These are phyloP conservation scores for Senna tora DNA, from an alignment of 306 rosid genomes.

Conservation along the genomic window DNA sequence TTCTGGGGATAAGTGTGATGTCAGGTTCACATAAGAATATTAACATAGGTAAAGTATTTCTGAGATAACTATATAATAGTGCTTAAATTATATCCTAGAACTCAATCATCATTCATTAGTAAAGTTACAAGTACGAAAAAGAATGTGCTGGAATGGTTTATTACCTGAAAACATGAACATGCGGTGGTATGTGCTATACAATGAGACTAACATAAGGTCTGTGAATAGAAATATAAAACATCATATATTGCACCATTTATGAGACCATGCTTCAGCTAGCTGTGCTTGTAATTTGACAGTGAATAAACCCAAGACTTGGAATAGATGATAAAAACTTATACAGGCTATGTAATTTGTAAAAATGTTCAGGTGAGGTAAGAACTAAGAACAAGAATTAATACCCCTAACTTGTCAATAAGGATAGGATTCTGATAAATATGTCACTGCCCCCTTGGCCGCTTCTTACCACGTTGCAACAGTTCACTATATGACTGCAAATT, in stretches of 20 bases:
- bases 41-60: slow-evolving; percentile 19
- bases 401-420: slow-evolving; percentile 25
- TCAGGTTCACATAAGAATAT: slow-evolving; percentile 4
- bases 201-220: slow-evolving; percentile 3
- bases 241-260: slow-evolving; percentile 29
- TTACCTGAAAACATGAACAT: slow-evolving; percentile 10
- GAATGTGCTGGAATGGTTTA: too few species aligned
- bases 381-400: slow-evolving; percentile 17
- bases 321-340: slow-evolving; percentile 27
- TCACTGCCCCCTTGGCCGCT: slow-evolving; percentile 65
- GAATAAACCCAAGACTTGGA: slow-evolving; percentile 24
- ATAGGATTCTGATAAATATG: slow-evolving; percentile 32
- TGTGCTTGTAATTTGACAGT: slow-evolving; percentile 18
- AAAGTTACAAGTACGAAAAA: background rate
- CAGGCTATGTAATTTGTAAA: slow-evolving; percentile 31
- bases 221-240: slow-evolving; percentile 28
- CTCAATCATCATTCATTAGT: slow-evolving; percentile 20
- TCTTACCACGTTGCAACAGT: slow-evolving; percentile 62
- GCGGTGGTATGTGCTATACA: slow-evolving; percentile 11
- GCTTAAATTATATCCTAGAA: slow-evolving; percentile 7
- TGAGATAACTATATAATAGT: slow-evolving; percentile 6
- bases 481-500: slow-evolving; percentile 68
- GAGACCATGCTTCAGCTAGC: slow-evolving; percentile 29
- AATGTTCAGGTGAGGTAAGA: slow-evolving; percentile 24
- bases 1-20: background rate